Percentiles rank a stretch among this genome's conserved stretches.
Conservation (phyloP, 2,329 filamentous ascomycete genomes). For the Fusarium tricinctum region DNA sequence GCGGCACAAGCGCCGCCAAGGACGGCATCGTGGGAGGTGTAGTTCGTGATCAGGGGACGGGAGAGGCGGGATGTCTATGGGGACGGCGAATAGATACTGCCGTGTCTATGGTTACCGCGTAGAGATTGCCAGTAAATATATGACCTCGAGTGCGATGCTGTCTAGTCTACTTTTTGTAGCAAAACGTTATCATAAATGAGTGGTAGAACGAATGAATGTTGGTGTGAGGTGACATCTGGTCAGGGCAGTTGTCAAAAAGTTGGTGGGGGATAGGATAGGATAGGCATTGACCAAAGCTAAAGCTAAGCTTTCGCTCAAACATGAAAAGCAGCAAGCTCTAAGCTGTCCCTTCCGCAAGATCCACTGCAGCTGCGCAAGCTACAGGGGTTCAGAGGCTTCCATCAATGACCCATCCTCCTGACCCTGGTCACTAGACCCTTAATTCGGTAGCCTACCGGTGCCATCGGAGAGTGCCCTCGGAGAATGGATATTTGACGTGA, state of each 20-base stretch:
- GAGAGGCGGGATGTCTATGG: slow-evolving; percentile 7
- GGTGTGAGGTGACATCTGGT: slow-evolving; percentile 43
- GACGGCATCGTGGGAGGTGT: slow-evolving; percentile 22
- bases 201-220: slow-evolving; percentile 22
- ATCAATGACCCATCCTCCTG: slow-evolving; percentile 11
- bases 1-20: slow-evolving; percentile 28
- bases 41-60: slow-evolving; percentile 2
- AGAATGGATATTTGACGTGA: neutral
- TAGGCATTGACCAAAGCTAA: slow-evolving; percentile 5
- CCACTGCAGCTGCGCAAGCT: slow-evolving; percentile 30
- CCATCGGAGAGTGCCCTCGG: neutral
- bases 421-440: slow-evolving; percentile 34
- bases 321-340: slow-evolving; percentile 5
- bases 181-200: slow-evolving; percentile 20
- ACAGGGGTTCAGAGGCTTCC: slow-evolving; percentile 30
- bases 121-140: slow-evolving; percentile 8
- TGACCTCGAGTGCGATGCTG: slow-evolving; percentile 29
- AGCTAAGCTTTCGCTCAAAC: slow-evolving; percentile 26
- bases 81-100: neutral
- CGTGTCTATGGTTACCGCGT: neutral
- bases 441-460: slow-evolving; percentile 7
- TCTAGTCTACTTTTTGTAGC: slow-evolving; percentile 7
- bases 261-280: slow-evolving; percentile 30
- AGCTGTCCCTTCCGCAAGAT: neutral
- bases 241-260: slow-evolving; percentile 18